Evolutionary conservation across 2,329 filamentous ascomycete genomes (phyloP), one percentile per base, ranked within the genome.

Genomic region (Fonsecaea multimorphosa): DNA sequence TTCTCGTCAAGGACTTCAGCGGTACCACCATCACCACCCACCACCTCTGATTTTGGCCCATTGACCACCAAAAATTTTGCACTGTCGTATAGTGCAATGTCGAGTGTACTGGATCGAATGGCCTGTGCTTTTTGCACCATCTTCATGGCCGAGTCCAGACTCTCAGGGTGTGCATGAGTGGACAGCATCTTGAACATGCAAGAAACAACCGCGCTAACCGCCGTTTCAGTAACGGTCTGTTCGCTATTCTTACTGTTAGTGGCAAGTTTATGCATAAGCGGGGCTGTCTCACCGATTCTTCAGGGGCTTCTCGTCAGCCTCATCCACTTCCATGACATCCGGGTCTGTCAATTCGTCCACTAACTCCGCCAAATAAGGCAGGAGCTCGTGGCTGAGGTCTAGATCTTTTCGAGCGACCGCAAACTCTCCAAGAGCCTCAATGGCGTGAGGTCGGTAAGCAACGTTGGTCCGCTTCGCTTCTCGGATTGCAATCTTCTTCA

Each of bases 381-480:
- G 86, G 58, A 96, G 85, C 5, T 82, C 82, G 3, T 86, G 81
- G 3, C 91, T 88, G 77, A 96, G 81, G 71, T 93, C 86, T 16
- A 92, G 74, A 73, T 93, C 90, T 27, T 84, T 83, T 54, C 90
- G 84, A 14, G 85, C 86, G 40, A 85, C 84, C n/a, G 87, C 86
- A 72, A 94, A 91, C 61, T 87, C 84, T 74, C 91, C 93, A 4
- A 97, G 81, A 36, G 87, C 88, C 61, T 82, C 81, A 68, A 97
- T 85, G 0, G 91, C 91, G 76, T 91, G 84, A 22, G 90, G 89
- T 14, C 91, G 87, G 77, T 98, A 99, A 7, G 83, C 82, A n/a
- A 88, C 86, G 73, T 97, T 97, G 74, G 93, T 94, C 34, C 95
- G 87, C 81, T 95, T 97, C 8, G 93, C 93, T 83, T 99, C 95